phyloP scores from a whole-genome alignment of 257 asterid genomes.

The Rhazya stricta region DNA sequence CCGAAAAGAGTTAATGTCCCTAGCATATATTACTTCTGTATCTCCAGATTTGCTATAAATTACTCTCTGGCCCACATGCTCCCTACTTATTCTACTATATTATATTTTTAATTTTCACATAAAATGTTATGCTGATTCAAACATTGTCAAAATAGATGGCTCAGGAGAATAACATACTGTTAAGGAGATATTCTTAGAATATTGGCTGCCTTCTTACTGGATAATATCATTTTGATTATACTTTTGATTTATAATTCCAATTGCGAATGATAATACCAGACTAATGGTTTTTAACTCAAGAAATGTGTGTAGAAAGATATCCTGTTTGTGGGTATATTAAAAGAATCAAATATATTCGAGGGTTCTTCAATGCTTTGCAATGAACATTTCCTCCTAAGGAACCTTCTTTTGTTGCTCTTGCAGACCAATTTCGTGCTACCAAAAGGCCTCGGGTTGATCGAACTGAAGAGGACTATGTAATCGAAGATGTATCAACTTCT shows the following conservation, averaged over 20 bases:
- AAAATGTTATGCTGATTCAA: background rate
- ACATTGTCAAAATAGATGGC: background rate
- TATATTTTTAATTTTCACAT: background rate
- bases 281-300: background rate
- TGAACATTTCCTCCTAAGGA: slow-evolving; percentile 11
- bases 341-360: background rate
- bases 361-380: background rate
- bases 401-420: slow-evolving; percentile 15
- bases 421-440: slow-evolving; percentile 63
- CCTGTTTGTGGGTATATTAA: background rate
- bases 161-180: background rate
- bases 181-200: background rate
- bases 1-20: background rate
- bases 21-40: background rate
- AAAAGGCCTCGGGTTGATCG: slow-evolving; percentile 63
- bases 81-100: background rate
- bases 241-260: background rate
- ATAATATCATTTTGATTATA: background rate
- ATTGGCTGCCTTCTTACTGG: background rate
- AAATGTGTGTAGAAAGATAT: background rate
- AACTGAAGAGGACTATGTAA: slow-evolving; percentile 56
- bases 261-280: background rate
- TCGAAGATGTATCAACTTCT: slow-evolving; percentile 43
- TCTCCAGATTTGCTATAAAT: background rate
- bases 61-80: background rate